Conservation (phyloP, 1,284 basidiomycete species). For the Sanghuangporus weigelae region DNA sequence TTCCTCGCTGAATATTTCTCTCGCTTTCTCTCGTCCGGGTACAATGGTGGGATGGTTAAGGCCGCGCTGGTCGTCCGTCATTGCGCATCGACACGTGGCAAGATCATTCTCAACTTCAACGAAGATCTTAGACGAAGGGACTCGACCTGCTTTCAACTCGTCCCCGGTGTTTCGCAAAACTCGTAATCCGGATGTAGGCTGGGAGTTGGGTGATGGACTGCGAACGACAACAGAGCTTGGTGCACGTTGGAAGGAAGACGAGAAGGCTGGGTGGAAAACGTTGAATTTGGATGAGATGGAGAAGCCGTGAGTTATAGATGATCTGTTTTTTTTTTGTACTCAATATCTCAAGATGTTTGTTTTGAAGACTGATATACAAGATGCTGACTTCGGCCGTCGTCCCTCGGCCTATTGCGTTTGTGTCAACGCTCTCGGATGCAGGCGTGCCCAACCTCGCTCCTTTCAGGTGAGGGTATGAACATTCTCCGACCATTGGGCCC, state of each 20-base stretch:
- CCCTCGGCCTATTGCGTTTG: conserved; percentile 71
- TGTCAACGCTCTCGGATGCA: conserved; percentile 54
- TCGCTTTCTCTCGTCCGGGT: neutral
- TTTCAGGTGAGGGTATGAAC: conserved; percentile 40
- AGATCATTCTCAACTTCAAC: neutral
- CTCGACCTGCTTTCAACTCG: conserved; percentile 30
- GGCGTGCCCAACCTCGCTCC: conserved; percentile 65
- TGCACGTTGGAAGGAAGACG: conserved; percentile 30
- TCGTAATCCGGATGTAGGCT: conserved; percentile 44
- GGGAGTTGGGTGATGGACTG: conserved; percentile 49
- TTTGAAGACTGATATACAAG: conserved; percentile 42
- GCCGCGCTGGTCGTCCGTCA: neutral
- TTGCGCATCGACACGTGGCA: neutral
- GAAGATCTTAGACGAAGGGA: neutral
- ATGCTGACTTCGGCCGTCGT: conserved; percentile 64
- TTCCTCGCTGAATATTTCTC: neutral
- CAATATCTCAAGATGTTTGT: conserved; percentile 19
- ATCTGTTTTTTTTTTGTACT: neutral
- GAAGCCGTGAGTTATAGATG: conserved; percentile 26
- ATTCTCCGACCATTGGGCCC: neutral
- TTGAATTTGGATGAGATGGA: conserved; percentile 38
- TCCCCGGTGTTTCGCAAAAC: conserved; percentile 35
- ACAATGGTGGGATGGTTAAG: neutral
- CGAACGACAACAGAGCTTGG: conserved; percentile 27
- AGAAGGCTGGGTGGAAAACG: conserved; percentile 35